Base-by-base conservation (phyloP, 2,329 filamentous ascomycete genomes). In the Amylocarpus encephaloides region DNA sequence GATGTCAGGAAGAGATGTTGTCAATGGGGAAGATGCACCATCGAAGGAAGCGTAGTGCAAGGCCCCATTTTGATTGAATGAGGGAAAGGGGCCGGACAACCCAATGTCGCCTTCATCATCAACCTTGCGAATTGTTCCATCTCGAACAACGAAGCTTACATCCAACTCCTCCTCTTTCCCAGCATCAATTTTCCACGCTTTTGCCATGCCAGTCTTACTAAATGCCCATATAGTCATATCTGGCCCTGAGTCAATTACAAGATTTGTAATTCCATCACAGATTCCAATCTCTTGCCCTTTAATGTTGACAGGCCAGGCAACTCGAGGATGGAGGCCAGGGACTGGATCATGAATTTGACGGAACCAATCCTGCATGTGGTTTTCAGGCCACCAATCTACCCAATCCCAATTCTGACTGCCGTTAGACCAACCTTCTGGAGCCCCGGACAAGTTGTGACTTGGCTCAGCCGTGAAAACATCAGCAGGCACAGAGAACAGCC, bases 401-500 rank as follows among this genome's bases (percentile, higher is more conserved):
- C 64, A 67, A 29, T 62, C 59, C 19, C 50, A 52, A 40, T 59
- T 57, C 16, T 50, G 49, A 19, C 9, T 38, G 12, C 59, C 49
- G 2, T 41, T 38, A 4, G 22, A 43, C 13, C 43, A 50, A 6
- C 26, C 43, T 2, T 38, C 19, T 30, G 52, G 49, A 9, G 56
- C 34, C 48, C 48, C 3, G 52, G 22, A 45, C 30, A 15, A 49
- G 29, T 35, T 55, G 33, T 35, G 50, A 54, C 43, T 57, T 58
- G 44, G 48, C 53, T 67, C 64, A 15, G 69, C 63, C 30, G 70
- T 67, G 53, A 80, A 77, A 2, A 76, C 64, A 62, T 85, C 80
- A 0, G 73, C 64, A 0, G 83, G 81, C 1, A 86, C 68, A 0
- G 73, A 81, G 62, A 82, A 86, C 1, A 85, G 67, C 46, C 82